phyloP scores from a whole-genome alignment of 441 rosid species.

The Flueggea neowawraea region DNA sequence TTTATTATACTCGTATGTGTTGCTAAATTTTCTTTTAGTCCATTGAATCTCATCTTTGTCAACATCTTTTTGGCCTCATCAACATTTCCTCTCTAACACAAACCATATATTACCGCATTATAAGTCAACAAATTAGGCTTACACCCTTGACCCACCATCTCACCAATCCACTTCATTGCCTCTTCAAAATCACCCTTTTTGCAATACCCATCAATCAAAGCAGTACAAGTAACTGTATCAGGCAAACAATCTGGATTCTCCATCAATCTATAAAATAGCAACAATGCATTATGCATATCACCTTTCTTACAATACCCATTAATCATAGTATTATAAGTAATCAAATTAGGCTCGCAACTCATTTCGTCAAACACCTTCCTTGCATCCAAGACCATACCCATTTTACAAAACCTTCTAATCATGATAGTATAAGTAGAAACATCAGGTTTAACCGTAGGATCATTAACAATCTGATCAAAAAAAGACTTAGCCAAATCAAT shows the following conservation, averaged over 20 bases:
- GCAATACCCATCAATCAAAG: slow-evolving; percentile 75
- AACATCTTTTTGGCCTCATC: slow-evolving; percentile 31
- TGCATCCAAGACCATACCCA: slow-evolving; percentile 34
- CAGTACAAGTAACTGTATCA: slow-evolving; percentile 55
- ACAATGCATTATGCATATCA: slow-evolving; percentile 27
- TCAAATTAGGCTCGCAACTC: slow-evolving; percentile 24
- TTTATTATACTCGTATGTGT: slow-evolving; percentile 35
- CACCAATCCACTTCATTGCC: slow-evolving; percentile 72
- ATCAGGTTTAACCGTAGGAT: slow-evolving; percentile 22
- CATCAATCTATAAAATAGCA: slow-evolving; percentile 29
- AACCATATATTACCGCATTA: slow-evolving; percentile 35
- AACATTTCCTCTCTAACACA: slow-evolving; percentile 36
- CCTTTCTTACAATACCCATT: slow-evolving; percentile 42
- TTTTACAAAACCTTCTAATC: slow-evolving; percentile 33
- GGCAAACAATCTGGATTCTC: slow-evolving; percentile 52
- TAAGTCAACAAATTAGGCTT: slow-evolving; percentile 67
- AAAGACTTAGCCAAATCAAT: slow-evolving; percentile 19
- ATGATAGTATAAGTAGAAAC: slow-evolving; percentile 31
- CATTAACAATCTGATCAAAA: slow-evolving; percentile 24
- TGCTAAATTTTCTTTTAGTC: slow-evolving; percentile 32
- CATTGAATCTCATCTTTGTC: slow-evolving; percentile 37
- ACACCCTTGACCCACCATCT: slow-evolving; percentile 61
- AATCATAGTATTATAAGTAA: slow-evolving; percentile 35
- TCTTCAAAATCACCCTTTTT: slow-evolving; percentile 59
- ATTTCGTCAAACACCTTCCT: slow-evolving; percentile 43